These are phyloP conservation scores for Acephala macrosclerotiorum DNA, from an alignment of 2,329 filamentous ascomycete species.

Conservation along the genomic window DNA sequence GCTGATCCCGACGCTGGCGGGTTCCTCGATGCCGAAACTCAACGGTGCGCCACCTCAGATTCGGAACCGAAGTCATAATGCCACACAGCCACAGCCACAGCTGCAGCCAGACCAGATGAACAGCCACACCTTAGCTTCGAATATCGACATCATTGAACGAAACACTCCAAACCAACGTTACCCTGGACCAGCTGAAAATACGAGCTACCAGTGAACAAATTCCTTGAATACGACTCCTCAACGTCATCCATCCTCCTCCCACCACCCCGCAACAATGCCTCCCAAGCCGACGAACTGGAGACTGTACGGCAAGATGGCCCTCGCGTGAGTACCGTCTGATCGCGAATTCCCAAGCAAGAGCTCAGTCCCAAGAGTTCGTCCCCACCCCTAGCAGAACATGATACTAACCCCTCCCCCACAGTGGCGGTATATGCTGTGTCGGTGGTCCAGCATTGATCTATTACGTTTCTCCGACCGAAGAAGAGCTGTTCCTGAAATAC, in stretches of 20 bases:
- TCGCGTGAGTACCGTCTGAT: conserved; percentile 64
- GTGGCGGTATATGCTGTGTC: conserved; percentile 74
- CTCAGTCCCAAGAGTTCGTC: conserved; percentile 16
- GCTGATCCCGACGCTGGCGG: not conserved
- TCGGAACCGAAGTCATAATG: too few relatives aligned
- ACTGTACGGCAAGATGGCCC: conserved; percentile 73
- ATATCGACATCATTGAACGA: conserved; percentile 11
- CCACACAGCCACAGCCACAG: not conserved
- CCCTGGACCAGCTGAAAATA: conserved; percentile 8
- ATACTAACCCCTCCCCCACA: conserved; percentile 48
- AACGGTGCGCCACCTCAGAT: not conserved
- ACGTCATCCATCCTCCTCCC: conserved; percentile 7
- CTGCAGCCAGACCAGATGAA: not conserved
- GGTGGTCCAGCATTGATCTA: conserved; percentile 87
- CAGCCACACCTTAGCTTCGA: not conserved
- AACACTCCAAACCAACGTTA: not conserved
- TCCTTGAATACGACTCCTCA: conserved; percentile 15
- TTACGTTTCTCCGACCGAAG: conserved; percentile 83
- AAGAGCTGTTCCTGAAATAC: conserved; percentile 91
- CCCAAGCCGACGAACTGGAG: conserved; percentile 57
- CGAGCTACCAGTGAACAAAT: not conserved
- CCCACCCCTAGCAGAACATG: conserved; percentile 18
- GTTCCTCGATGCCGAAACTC: not conserved
- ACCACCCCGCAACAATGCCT: conserved; percentile 15
- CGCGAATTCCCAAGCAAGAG: not conserved